Evolutionary conservation across 768 basidiomycete genomes (phyloP).

Genomic region (Calocybe cyanea): DNA sequence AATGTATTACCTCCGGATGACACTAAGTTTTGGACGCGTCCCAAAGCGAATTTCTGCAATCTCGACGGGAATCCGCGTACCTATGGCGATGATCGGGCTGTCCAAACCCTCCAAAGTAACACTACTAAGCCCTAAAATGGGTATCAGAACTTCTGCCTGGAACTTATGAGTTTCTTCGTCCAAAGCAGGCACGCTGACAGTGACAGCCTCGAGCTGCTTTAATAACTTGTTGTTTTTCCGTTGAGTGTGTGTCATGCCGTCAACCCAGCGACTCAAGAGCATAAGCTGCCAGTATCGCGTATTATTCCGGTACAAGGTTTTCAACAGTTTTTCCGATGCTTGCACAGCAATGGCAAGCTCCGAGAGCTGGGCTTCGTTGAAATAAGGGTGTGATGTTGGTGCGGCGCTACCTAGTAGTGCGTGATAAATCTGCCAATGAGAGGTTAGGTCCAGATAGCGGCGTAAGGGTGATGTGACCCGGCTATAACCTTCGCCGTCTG

Average conservation of each 20-base stretch:
- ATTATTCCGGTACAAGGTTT: slow-evolving; percentile 28
- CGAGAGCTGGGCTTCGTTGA: slow-evolving; percentile 44
- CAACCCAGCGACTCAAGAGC: slow-evolving; percentile 36
- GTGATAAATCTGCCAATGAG: slow-evolving; percentile 93
- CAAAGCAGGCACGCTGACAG: not conserved
- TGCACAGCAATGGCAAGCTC: slow-evolving; percentile 35
- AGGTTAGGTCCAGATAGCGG: slow-evolving; percentile 75
- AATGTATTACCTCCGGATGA: not conserved
- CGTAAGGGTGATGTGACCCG: slow-evolving; percentile 86
- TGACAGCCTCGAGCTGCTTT: slow-evolving; percentile 9
- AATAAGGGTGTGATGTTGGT: slow-evolving; percentile 29
- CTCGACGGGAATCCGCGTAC: not conserved
- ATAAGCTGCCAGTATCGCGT: slow-evolving; percentile 29
- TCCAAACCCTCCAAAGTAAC: not conserved
- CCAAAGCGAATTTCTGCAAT: slow-evolving; percentile 1
- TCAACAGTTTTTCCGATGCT: slow-evolving; percentile 30
- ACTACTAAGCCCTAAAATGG: not conserved
- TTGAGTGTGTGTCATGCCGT: slow-evolving; percentile 20
- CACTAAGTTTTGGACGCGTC: slow-evolving; percentile 1
- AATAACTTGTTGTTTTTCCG: slow-evolving; percentile 12
- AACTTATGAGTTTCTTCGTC: not conserved
- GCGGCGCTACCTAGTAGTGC: slow-evolving; percentile 46
- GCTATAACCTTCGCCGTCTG: slow-evolving; percentile 73
- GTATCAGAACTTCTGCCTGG: slow-evolving; percentile 8
- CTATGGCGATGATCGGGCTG: not conserved